Conservation (phyloP, 345 rosid genomes). For the Crucihimalaya himalaica region DNA sequence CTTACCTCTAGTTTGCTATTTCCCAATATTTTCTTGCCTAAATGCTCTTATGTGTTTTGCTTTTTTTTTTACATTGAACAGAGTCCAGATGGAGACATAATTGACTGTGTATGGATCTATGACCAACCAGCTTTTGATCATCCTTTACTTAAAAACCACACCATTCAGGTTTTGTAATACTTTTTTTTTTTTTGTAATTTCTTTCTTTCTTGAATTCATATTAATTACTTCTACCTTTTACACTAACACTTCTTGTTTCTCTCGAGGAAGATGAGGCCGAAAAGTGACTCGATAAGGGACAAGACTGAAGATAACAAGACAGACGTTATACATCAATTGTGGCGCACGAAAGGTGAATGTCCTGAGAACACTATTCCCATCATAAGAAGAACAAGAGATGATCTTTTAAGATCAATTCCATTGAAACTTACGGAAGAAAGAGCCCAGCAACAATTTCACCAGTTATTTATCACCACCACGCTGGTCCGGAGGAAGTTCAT, state of each 20-base stretch:
- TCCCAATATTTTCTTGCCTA: background rate
- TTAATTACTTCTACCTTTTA: background rate
- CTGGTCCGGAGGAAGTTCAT: conserved; percentile 21
- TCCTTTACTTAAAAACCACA: conserved; percentile 45
- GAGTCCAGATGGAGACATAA: conserved; percentile 41
- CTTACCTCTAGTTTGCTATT: background rate
- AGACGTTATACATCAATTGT: conserved; percentile 39
- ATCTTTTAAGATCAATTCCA: conserved; percentile 26
- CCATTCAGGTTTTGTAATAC: conserved; percentile 37
- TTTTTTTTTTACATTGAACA: background rate
- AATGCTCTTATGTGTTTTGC: background rate
- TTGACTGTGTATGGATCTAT: conserved; percentile 42
- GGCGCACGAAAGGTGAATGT: conserved; percentile 58
- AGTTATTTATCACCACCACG: background rate
- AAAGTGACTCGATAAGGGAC: background rate
- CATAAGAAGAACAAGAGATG: conserved; percentile 35
- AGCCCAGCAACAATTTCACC: background rate
- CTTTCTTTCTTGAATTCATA: background rate
- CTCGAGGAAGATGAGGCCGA: conserved; percentile 16
- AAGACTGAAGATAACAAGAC: conserved; percentile 2
- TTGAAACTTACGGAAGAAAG: conserved; percentile 50
- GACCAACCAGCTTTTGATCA: conserved; percentile 43
- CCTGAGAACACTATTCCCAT: conserved; percentile 56
- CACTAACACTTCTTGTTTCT: background rate
- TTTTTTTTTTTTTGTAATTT: background rate